phyloP scores from a whole-genome alignment of 352 stramenopile genomes.

The Pythium utonaiense region DNA sequence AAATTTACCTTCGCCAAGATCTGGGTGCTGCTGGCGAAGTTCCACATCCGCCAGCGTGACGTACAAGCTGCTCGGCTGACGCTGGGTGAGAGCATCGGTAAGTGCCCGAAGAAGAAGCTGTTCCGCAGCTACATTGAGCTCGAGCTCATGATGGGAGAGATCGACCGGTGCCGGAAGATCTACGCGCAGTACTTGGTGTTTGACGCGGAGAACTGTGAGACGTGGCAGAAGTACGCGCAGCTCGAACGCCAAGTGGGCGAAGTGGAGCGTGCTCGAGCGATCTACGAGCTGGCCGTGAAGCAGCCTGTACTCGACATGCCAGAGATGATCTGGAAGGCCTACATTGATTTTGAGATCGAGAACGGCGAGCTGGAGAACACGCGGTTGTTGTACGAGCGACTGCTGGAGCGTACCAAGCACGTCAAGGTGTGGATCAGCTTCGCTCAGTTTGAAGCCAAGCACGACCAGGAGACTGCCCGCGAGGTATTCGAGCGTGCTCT shows the following conservation, averaged over 20 bases:
- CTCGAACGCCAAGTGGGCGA: slow-evolving; percentile 96
- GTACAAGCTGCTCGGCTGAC: slow-evolving; percentile 89
- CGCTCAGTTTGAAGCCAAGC: slow-evolving; percentile 83
- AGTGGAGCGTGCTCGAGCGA: slow-evolving; percentile 88
- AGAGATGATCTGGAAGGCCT: slow-evolving; percentile 98
- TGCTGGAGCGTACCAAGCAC: slow-evolving; percentile 96
- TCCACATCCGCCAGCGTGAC: slow-evolving; percentile 95
- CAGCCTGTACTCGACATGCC: slow-evolving; percentile 97
- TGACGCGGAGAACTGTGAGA: slow-evolving; percentile 88
- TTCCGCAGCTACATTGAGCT: slow-evolving; percentile 93
- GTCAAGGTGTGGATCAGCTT: slow-evolving; percentile 96
- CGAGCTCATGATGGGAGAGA: slow-evolving; percentile 98
- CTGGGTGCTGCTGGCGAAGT: slow-evolving; percentile 97
- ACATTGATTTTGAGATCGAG: slow-evolving; percentile 99
- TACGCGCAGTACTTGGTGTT: slow-evolving; percentile 87
- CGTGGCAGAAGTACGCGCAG: slow-evolving; percentile 95
- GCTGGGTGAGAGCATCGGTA: slow-evolving; percentile 93
- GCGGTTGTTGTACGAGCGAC: slow-evolving; percentile 91
- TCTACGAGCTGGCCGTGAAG: slow-evolving; percentile 96
- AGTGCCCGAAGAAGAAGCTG: slow-evolving; percentile 91
- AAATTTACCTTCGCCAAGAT: slow-evolving; percentile 99
- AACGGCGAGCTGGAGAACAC: slow-evolving; percentile 82
- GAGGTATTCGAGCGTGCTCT: slow-evolving; percentile 91
- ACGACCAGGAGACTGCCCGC: slow-evolving; percentile 66
- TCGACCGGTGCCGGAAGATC: slow-evolving; percentile 93